A percentile compares a stretch with the other conserved stretches of the same genome.
Conservation (phyloP, 1,284 basidiomycete genomes). For the Cryptococcus depauperatus region DNA sequence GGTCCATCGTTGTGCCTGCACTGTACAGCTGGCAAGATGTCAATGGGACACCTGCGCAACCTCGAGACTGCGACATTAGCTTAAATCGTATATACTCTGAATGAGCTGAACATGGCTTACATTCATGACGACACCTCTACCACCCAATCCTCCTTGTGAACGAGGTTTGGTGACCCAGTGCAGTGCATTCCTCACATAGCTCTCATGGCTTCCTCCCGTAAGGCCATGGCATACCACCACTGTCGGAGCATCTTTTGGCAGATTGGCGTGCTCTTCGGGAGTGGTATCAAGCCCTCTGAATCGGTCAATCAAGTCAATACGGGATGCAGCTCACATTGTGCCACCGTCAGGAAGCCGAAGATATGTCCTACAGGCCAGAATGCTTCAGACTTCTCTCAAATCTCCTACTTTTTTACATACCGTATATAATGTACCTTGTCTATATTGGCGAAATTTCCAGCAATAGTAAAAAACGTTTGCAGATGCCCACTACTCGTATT, state of each 20-base stretch:
- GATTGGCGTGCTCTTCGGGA: slow-evolving; percentile 46
- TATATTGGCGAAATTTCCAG: slow-evolving; percentile 56
- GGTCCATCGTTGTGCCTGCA: slow-evolving; percentile 69
- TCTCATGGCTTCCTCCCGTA: slow-evolving; percentile 82
- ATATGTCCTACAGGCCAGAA: slow-evolving; percentile 47
- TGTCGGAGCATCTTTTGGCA: slow-evolving; percentile 63
- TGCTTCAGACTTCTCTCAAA: slow-evolving; percentile 12
- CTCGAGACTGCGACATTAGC: neutral
- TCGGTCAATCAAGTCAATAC: slow-evolving; percentile 51
- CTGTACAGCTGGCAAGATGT: slow-evolving; percentile 69
- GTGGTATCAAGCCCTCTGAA: slow-evolving; percentile 51
- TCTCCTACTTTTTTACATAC: slow-evolving; percentile 41
- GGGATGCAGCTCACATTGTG: slow-evolving; percentile 51
- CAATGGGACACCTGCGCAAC: slow-evolving; percentile 67
- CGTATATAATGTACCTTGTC: slow-evolving; percentile 65
- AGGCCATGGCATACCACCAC: slow-evolving; percentile 72
- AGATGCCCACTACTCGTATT: slow-evolving; percentile 39
- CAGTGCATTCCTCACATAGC: slow-evolving; percentile 74
- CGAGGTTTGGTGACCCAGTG: slow-evolving; percentile 58
- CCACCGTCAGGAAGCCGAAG: slow-evolving; percentile 61
- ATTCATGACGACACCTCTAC: slow-evolving; percentile 79
- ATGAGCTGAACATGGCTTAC: slow-evolving; percentile 21
- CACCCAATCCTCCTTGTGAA: slow-evolving; percentile 70
- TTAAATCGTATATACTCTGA: slow-evolving; percentile 69
- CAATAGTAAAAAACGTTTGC: slow-evolving; percentile 46